phyloP scores from a whole-genome alignment of 192 early-diverging fungal genomes.

The Obelidium mucronatum region DNA sequence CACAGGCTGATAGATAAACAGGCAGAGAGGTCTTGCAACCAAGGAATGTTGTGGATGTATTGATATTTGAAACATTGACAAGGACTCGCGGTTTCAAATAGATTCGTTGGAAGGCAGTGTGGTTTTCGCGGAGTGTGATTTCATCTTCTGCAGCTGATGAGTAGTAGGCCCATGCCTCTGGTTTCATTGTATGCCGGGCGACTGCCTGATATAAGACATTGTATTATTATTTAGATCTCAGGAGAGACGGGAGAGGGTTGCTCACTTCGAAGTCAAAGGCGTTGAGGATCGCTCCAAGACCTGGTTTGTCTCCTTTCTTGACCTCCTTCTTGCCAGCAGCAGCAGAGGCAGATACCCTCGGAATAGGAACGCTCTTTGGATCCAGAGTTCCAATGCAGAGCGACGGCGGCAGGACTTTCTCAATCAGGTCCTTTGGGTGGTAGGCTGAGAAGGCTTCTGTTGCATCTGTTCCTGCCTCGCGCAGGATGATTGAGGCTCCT shows the following conservation, averaged over 20 bases:
- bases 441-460: constrained; percentile 69
- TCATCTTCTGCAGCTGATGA: constrained; percentile 84
- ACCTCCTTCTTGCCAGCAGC: constrained; percentile 27
- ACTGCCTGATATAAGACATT: constrained; percentile 45
- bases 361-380: constrained; percentile 27
- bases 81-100: constrained; percentile 68
- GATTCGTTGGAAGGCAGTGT: constrained; percentile 74
- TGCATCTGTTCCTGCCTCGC: constrained; percentile 76
- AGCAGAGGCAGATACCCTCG: constrained; percentile 11
- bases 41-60: constrained; percentile 49
- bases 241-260: not conserved
- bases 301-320: constrained; percentile 50
- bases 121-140: constrained; percentile 82
- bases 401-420: constrained; percentile 55
- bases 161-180: constrained; percentile 85
- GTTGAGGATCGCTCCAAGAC: constrained; percentile 68
- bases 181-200: constrained; percentile 59
- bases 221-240: no score
- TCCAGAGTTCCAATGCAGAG: constrained; percentile 65
- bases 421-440: constrained; percentile 73
- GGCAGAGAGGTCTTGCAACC: constrained; percentile 45
- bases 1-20: constrained; percentile 65
- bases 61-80: constrained; percentile 54
- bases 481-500: constrained; percentile 59
- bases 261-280: constrained; percentile 73